phyloP scores from a whole-genome alignment of 2,329 filamentous ascomycete species.

The Ophiostoma quercus region DNA sequence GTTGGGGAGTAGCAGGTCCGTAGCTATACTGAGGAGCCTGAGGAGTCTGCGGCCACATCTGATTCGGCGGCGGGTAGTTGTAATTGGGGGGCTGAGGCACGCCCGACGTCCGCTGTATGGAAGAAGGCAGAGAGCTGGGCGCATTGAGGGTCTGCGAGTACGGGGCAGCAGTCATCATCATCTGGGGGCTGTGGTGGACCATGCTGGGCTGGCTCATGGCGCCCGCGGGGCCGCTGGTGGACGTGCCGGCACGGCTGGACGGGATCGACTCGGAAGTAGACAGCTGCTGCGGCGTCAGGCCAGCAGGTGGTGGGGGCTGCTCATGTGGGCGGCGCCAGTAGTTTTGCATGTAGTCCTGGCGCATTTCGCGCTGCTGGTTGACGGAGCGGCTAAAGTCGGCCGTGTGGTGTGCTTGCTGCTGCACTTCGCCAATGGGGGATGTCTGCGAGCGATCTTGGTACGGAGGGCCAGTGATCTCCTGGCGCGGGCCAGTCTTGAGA shows the following conservation, averaged over 20 bases:
- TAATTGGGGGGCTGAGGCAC: conserved; percentile 54
- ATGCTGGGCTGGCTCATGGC: conserved; percentile 50
- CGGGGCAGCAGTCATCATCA: conserved; percentile 59
- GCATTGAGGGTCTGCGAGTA: conserved; percentile 69
- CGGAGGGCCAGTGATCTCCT: conserved; percentile 79
- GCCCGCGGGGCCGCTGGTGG: background rate
- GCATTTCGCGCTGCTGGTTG: conserved; percentile 71
- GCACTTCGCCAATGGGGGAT: conserved; percentile 69
- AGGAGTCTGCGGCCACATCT: conserved; percentile 64
- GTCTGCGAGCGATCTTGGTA: conserved; percentile 84
- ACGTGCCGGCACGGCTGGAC: conserved; percentile 44
- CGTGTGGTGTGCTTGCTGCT: conserved; percentile 80
- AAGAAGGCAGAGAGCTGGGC: conserved; percentile 68
- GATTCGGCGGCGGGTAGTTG: conserved; percentile 56
- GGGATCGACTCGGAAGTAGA: conserved; percentile 42
- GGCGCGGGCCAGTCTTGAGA: conserved; percentile 69
- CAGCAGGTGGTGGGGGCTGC: conserved; percentile 50
- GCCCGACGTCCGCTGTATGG: conserved; percentile 41
- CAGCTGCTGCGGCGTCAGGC: conserved; percentile 46
- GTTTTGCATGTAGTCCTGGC: conserved; percentile 71
- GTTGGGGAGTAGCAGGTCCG: conserved; percentile 37
- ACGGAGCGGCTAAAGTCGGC: conserved; percentile 86
- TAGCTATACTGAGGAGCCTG: conserved; percentile 54
- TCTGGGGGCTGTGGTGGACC: conserved; percentile 59
- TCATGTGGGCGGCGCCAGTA: conserved; percentile 83